phyloP scores from a whole-genome alignment of 2,329 filamentous ascomycete species.

The Aspergillus sclerotialis region DNA sequence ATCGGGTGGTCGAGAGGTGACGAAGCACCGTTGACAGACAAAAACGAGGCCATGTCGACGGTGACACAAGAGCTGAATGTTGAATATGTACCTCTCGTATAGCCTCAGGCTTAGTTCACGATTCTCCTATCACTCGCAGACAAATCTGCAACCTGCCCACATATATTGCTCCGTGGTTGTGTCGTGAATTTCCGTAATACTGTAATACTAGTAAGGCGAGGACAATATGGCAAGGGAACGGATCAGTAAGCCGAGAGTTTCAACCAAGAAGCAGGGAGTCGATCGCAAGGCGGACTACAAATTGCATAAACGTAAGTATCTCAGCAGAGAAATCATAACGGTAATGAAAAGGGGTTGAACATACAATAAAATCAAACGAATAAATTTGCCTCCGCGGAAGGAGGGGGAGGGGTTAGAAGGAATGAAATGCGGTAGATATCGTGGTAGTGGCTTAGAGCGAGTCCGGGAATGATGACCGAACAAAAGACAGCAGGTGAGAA shows the following conservation, averaged over 20 bases:
- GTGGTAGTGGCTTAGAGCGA: not conserved
- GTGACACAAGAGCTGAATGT: conserved; percentile 11
- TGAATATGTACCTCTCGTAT: no score
- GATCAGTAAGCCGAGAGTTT: not conserved
- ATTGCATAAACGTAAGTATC: not conserved
- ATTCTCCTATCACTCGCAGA: no score
- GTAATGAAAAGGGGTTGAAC: no score
- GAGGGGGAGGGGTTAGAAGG: no score
- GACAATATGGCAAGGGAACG: not conserved
- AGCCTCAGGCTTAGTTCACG: no score
- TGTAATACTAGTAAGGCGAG: no score
- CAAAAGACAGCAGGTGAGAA: conserved; percentile 10
- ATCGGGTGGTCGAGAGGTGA: conserved; percentile 37
- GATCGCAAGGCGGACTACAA: conserved; percentile 9
- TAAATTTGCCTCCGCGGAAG: no score
- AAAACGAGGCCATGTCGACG: conserved; percentile 51
- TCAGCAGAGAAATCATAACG: not conserved
- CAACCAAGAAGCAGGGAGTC: conserved; percentile 8
- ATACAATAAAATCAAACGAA: no score
- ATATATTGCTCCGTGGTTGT: no score
- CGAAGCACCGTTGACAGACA: conserved; percentile 54
- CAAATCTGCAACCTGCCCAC: no score
- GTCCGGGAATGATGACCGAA: conserved; percentile 1
- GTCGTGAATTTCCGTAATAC: no score
- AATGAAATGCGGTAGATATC: not conserved